Conservation (phyloP, 1,284 basidiomycete species). For the Irpex sp. region DNA sequence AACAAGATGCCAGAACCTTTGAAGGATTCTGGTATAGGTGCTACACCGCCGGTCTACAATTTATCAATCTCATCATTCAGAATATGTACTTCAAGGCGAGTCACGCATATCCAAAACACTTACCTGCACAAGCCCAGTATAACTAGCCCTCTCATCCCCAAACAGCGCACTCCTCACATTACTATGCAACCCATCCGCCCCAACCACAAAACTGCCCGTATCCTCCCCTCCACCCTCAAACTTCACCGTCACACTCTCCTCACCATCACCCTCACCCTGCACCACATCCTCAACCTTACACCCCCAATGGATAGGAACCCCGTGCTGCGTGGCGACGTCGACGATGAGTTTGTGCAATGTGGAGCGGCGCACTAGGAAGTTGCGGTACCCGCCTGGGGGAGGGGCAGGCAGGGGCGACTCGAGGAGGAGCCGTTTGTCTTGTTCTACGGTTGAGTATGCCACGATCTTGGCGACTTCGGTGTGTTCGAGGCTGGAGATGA, state of each 20-base stretch:
- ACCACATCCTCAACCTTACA: slow-evolving; percentile 32
- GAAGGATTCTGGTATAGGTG: slow-evolving; percentile 25
- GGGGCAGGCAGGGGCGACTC: slow-evolving; percentile 7
- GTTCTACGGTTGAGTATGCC: slow-evolving; percentile 29
- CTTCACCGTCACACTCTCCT: slow-evolving; percentile 29
- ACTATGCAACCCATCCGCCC: slow-evolving; percentile 46
- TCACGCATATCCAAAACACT: no score
- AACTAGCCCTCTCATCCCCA: slow-evolving; percentile 34
- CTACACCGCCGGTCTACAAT: slow-evolving; percentile 33
- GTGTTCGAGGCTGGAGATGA: slow-evolving; percentile 28
- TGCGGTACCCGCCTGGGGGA: slow-evolving; percentile 2
- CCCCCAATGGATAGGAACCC: slow-evolving; percentile 36
- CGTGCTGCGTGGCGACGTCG: slow-evolving; percentile 30
- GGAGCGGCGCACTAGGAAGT: slow-evolving; percentile 24
- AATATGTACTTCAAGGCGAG: neutral
- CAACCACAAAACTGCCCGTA: slow-evolving; percentile 39
- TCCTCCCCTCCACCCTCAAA: slow-evolving; percentile 37
- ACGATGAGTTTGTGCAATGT: slow-evolving; percentile 32
- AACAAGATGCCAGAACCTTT: slow-evolving; percentile 16
- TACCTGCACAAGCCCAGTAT: slow-evolving; percentile 41
- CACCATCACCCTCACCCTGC: slow-evolving; percentile 21
- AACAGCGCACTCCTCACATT: slow-evolving; percentile 37
- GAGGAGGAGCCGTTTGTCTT: slow-evolving; percentile 30
- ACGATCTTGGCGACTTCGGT: slow-evolving; percentile 21
- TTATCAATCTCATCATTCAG: neutral